Evolutionary conservation across 176 grass and related monocot genomes (phyloP).

Genomic region (Triticum dicoccoides): DNA sequence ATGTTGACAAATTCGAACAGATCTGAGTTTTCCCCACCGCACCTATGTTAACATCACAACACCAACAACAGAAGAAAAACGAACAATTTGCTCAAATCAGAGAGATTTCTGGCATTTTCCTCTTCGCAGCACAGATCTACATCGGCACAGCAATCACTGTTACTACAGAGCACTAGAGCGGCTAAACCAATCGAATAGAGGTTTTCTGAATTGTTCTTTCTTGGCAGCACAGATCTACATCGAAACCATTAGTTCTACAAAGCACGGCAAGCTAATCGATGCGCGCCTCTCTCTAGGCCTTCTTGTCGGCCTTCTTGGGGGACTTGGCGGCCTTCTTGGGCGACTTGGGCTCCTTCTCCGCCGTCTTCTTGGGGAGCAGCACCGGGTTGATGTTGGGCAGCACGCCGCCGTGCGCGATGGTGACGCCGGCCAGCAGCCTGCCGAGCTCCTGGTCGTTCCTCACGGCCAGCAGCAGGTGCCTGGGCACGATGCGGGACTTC

Average conservation of each 20-base stretch:
- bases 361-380: slow-evolving; percentile 58
- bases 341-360: slow-evolving; percentile 1
- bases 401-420: slow-evolving; percentile 58
- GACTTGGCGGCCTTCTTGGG: too few relatives aligned
- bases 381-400: slow-evolving; percentile 64
- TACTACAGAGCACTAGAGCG: neutral
- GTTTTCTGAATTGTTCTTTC: too few relatives aligned
- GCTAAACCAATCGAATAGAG: too few relatives aligned
- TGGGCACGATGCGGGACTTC: slow-evolving; percentile 55
- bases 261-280: too few relatives aligned
- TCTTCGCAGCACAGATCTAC: neutral
- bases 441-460: slow-evolving; percentile 72
- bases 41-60: neutral
- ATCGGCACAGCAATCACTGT: neutral
- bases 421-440: slow-evolving; percentile 49
- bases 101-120: neutral
- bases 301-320: too few relatives aligned
- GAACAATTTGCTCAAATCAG: neutral
- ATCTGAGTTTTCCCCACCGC: neutral
- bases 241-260: too few relatives aligned
- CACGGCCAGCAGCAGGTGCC: slow-evolving; percentile 58
- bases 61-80: neutral
- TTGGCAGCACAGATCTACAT: too few relatives aligned
- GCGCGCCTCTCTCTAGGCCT: too few relatives aligned
- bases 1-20: too few relatives aligned